Conservation (phyloP, 495 filamentous ascomycete species). For the Rusavskia elegans region DNA sequence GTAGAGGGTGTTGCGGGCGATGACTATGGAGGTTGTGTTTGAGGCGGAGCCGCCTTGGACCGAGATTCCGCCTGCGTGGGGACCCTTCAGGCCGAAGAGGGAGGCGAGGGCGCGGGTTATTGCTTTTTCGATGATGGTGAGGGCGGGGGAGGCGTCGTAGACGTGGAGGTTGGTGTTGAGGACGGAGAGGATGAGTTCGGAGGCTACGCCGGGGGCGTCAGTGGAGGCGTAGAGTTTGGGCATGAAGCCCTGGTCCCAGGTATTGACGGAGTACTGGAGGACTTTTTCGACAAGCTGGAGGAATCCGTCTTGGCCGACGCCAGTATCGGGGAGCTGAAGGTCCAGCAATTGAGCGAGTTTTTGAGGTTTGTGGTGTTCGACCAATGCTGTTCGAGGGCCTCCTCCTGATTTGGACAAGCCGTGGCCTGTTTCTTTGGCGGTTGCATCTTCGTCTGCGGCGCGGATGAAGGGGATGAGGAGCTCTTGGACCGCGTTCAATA, state of each 20-base stretch:
- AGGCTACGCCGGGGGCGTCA: slow-evolving; percentile 67
- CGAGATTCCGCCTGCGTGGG: slow-evolving; percentile 70
- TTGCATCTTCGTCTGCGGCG: slow-evolving; percentile 50
- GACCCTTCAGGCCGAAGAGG: slow-evolving; percentile 59
- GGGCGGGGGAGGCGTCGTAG: slow-evolving; percentile 76
- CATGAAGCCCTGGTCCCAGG: slow-evolving; percentile 83
- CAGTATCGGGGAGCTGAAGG: slow-evolving; percentile 47
- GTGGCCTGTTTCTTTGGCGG: slow-evolving; percentile 33
- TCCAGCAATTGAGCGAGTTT: slow-evolving; percentile 49
- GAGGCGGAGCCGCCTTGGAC: slow-evolving; percentile 75
- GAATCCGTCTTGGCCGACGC: slow-evolving; percentile 65
- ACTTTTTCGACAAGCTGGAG: slow-evolving; percentile 84
- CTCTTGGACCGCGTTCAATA: slow-evolving; percentile 55
- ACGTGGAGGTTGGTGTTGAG: slow-evolving; percentile 89
- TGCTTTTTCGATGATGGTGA: slow-evolving; percentile 72
- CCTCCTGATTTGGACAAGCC: slow-evolving; percentile 29
- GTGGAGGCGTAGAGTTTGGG: slow-evolving; percentile 69
- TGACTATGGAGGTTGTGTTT: slow-evolving; percentile 74
- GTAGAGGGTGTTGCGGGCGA: slow-evolving; percentile 75
- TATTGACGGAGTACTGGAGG: slow-evolving; percentile 78
- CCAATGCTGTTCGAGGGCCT: slow-evolving; percentile 40
- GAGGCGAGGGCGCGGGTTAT: slow-evolving; percentile 51
- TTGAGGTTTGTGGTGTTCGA: slow-evolving; percentile 54
- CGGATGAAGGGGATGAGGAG: slow-evolving; percentile 67
- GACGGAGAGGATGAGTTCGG: slow-evolving; percentile 22